Evolutionary conservation across 208 protist species (phyloP).

Genomic region (Blastocrithidia nonstop): DNA sequence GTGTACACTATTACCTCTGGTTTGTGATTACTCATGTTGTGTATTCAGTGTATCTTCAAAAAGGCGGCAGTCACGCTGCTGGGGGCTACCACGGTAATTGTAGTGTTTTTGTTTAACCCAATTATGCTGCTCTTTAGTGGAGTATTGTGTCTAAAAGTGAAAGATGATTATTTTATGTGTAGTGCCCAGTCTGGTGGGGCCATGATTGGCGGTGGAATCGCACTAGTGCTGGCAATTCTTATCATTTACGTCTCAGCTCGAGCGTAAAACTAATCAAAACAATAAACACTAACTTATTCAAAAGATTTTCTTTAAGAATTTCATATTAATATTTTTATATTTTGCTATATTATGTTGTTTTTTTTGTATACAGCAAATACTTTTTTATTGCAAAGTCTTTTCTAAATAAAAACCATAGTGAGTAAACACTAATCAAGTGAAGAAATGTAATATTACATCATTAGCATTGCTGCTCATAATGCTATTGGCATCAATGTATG

Average conservation of each 20-base stretch:
- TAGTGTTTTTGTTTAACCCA: conserved; percentile 52
- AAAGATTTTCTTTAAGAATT: too few species aligned
- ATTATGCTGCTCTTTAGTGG: conserved; percentile 47
- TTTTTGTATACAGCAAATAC: not conserved
- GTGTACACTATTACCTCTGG: conserved; percentile 32
- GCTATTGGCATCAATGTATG: too few species aligned
- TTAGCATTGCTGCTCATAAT: too few species aligned
- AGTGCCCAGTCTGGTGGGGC: conserved; percentile 24
- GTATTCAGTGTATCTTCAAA: conserved; percentile 40
- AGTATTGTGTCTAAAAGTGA: conserved; percentile 37
- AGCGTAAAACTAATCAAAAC: too few species aligned
- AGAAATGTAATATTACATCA: too few species aligned
- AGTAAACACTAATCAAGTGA: too few species aligned
- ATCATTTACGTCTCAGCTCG: conserved; percentile 45
- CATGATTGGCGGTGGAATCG: conserved; percentile 55
- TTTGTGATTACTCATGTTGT: conserved; percentile 43
- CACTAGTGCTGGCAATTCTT: conserved; percentile 23
- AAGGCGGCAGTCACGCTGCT: conserved; percentile 27
- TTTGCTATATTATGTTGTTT: not conserved
- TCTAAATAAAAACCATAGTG: too few species aligned
- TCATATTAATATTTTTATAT: not conserved
- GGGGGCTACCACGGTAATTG: conserved; percentile 34
- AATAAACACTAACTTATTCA: too few species aligned
- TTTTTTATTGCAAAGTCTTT: not conserved
- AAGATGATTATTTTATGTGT: conserved; percentile 57